phyloP scores from a whole-genome alignment of 257 asterid genomes.

The Verbena officinalis region DNA sequence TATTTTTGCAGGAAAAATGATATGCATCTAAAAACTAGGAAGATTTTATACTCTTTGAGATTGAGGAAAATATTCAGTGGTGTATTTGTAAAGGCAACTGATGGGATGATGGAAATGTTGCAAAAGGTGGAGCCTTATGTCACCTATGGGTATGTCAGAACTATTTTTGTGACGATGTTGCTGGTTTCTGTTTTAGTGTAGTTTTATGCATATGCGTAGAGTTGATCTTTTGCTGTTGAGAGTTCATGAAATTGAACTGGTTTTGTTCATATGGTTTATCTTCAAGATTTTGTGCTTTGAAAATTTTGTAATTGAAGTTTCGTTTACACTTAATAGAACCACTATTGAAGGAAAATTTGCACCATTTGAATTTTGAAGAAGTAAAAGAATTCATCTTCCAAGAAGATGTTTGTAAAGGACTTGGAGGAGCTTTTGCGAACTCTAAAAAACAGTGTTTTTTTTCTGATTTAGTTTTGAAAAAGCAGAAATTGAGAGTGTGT shows the following conservation, averaged over 20 bases:
- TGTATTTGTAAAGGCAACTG: slow-evolving; percentile 76
- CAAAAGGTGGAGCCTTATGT: slow-evolving; percentile 85
- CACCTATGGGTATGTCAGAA: slow-evolving; percentile 81
- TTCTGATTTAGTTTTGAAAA: too few species aligned
- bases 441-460: too few species aligned
- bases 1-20: slow-evolving; percentile 67
- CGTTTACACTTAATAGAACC: neutral
- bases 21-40: slow-evolving; percentile 74
- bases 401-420: too few species aligned
- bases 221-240: neutral
- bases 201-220: neutral
- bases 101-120: slow-evolving; percentile 57
- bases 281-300: neutral
- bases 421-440: too few species aligned
- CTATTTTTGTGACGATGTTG: slow-evolving; percentile 6
- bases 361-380: slow-evolving; percentile 9
- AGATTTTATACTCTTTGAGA: slow-evolving; percentile 69
- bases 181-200: slow-evolving; percentile 10
- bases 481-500: too few species aligned
- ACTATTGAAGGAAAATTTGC: neutral
- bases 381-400: neutral
- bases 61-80: slow-evolving; percentile 70
- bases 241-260: neutral
- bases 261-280: neutral
- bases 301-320: neutral